These are phyloP conservation scores for Ophiostoma fasciatum DNA, from an alignment of 2,329 filamentous ascomycete species.

Conservation along the genomic window DNA sequence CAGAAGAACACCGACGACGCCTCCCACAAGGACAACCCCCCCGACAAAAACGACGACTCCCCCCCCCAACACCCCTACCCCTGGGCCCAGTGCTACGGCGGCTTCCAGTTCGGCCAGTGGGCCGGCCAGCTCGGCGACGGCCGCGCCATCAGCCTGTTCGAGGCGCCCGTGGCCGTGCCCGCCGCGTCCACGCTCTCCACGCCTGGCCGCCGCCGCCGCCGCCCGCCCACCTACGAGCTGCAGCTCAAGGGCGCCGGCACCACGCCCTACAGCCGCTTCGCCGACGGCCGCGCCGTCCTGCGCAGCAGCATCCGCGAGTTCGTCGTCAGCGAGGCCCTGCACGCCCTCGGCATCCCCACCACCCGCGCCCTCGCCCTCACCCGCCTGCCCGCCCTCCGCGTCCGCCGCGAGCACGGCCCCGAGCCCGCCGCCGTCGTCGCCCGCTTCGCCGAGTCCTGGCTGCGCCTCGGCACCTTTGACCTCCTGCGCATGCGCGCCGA, in stretches of 20 bases:
- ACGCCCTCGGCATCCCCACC: slow-evolving; percentile 72
- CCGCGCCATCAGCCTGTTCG: slow-evolving; percentile 85
- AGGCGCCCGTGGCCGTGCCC: slow-evolving; percentile 52
- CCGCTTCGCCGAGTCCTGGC: slow-evolving; percentile 81
- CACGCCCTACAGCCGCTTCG: slow-evolving; percentile 92
- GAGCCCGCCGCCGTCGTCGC: slow-evolving; percentile 88
- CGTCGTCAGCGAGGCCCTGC: slow-evolving; percentile 75
- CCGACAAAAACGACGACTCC: neutral
- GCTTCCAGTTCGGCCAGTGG: slow-evolving; percentile 71
- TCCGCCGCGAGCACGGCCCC: slow-evolving; percentile 66
- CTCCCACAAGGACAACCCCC: neutral
- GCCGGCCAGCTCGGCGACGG: slow-evolving; percentile 93
- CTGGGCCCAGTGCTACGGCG: slow-evolving; percentile 97
- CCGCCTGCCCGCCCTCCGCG: slow-evolving; percentile 55
- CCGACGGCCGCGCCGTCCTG: slow-evolving; percentile 87
- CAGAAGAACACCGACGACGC: neutral
- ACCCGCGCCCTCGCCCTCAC: slow-evolving; percentile 78
- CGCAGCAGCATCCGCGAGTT: slow-evolving; percentile 90
- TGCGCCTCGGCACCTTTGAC: slow-evolving; percentile 92
- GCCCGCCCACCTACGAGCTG: slow-evolving; percentile 53
- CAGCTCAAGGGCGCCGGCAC: slow-evolving; percentile 89
- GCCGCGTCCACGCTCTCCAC: neutral
- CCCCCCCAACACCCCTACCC: slow-evolving; percentile 47
- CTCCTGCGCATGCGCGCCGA: slow-evolving; percentile 74
- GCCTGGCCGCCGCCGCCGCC: slow-evolving; percentile 14